A percentile compares a stretch with the other conserved stretches of the same genome.
Evolutionary conservation across 1,139 yeast species (phyloP).

Genomic region (Nadsonia starkeyi-henricii): DNA sequence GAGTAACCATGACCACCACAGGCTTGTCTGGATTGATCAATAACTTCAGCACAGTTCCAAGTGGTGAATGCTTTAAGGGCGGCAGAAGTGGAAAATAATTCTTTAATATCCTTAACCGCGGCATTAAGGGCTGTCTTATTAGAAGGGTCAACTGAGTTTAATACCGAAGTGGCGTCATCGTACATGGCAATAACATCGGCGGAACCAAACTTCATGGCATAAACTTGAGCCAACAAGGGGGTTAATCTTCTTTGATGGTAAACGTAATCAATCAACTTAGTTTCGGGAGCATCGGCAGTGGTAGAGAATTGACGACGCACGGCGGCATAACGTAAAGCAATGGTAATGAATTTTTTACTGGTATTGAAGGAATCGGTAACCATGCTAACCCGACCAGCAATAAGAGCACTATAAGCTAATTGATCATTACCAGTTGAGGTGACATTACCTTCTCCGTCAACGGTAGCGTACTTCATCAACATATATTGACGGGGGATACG

Average conservation of each 20-base stretch:
- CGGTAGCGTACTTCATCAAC: constrained; percentile 70
- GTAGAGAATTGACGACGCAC: constrained; percentile 75
- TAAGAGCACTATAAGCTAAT: constrained; percentile 71
- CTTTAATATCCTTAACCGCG: constrained; percentile 54
- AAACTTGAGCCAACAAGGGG: constrained; percentile 70
- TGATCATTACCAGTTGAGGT: constrained; percentile 64
- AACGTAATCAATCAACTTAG: constrained; percentile 56
- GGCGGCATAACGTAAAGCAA: constrained; percentile 78
- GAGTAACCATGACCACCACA: constrained; percentile 97
- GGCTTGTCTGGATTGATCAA: constrained; percentile 86
- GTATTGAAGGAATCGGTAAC: constrained; percentile 71
- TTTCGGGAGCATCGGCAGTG: constrained; percentile 22
- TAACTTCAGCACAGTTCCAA: constrained; percentile 67
- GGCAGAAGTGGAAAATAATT: constrained; percentile 74
- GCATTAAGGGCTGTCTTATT: constrained; percentile 27
- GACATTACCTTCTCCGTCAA: constrained; percentile 56
- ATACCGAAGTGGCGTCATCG: constrained; percentile 30
- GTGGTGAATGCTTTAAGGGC: constrained; percentile 82
- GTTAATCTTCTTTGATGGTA: constrained; percentile 76
- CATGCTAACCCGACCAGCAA: constrained; percentile 85
- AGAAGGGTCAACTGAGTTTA: no score
- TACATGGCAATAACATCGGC: constrained; percentile 45
- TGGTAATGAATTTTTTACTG: constrained; percentile 65
- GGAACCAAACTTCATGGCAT: constrained; percentile 65
- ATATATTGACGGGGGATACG: constrained; percentile 71